Conservation (phyloP, 2,329 filamentous ascomycete species). For the Ascochyta pisi region DNA sequence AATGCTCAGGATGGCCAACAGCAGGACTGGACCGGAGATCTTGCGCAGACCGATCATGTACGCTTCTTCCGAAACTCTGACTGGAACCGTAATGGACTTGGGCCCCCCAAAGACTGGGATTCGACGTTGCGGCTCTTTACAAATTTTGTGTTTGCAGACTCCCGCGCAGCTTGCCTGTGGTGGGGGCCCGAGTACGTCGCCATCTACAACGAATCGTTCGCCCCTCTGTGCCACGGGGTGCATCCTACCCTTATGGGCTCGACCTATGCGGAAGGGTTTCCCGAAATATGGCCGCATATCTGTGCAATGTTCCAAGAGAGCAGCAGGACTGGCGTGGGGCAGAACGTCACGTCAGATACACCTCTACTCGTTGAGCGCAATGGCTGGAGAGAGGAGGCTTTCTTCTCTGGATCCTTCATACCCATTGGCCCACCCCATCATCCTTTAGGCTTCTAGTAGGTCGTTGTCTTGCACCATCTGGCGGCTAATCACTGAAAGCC, state of each 20-base stretch:
- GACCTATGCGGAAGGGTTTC: slow-evolving; percentile 27
- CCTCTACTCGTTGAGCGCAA: slow-evolving; percentile 30
- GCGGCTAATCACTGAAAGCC: too few species aligned
- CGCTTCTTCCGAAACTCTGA: slow-evolving; percentile 32
- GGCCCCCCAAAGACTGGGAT: slow-evolving; percentile 26
- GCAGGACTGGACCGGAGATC: slow-evolving; percentile 30
- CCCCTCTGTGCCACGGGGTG: slow-evolving; percentile 24
- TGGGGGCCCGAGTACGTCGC: slow-evolving; percentile 36
- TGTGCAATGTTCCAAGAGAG: slow-evolving; percentile 28
- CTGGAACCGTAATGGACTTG: slow-evolving; percentile 29
- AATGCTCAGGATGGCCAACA: background rate
- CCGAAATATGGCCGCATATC: slow-evolving; percentile 29
- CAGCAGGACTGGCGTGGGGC: slow-evolving; percentile 21
- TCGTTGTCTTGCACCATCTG: too few species aligned
- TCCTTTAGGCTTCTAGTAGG: slow-evolving; percentile 32
- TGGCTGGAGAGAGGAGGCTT: slow-evolving; percentile 33
- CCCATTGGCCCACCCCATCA: slow-evolving; percentile 25
- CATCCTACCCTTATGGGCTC: slow-evolving; percentile 37
- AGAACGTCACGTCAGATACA: slow-evolving; percentile 24
- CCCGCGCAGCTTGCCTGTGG: slow-evolving; percentile 34
- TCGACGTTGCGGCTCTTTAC: slow-evolving; percentile 27
- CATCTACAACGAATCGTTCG: slow-evolving; percentile 36
- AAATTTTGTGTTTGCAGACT: slow-evolving; percentile 35
- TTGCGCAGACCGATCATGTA: slow-evolving; percentile 31
- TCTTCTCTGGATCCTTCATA: slow-evolving; percentile 34